Evolutionary conservation across 2,329 filamentous ascomycete genomes (phyloP), one percentile per base, ranked within the genome.

Genomic region (Colletotrichum incanum): DNA sequence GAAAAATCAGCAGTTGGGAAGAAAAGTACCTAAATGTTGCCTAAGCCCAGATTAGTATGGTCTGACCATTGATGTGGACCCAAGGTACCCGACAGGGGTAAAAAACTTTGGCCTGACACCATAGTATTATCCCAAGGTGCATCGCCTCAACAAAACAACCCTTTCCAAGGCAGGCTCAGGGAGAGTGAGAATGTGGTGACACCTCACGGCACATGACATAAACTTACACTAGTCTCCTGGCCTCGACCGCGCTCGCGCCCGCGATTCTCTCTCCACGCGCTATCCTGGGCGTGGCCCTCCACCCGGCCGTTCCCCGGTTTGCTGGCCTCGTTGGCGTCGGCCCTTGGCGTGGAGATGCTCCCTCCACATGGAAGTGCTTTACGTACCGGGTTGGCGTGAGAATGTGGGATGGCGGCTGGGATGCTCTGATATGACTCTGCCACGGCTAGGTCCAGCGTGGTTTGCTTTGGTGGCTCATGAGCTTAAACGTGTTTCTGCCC

Each of bases 151-250:
- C 70, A 70, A 70, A 65, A 70, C 23, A 37, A 12, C 56, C 39
- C 26, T 62, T 43, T 31, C 39, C 37, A n/a, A 8, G 47, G 37
- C 70, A 37, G 60, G 60, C 39, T 23, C 58, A 64, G 65, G 69
- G 69, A 69, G 65, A 55, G 68, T 58, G 58, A 58, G 65, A 68
- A 43, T 26, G 49, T 63, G 54, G 65, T 65, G 65, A 72, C 70
- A 72, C 59, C 56, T 64, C 58, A 65, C 60, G 60, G 59, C 65
- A 72, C 60, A 72, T 70, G 65, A 60, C 70, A 69, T 69, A 23
- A 37, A 61, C 54, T 70, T 26, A 64, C 37, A 55, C 54, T 70
- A 72, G 66, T 23, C 34, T 43, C n/a, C 66, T 56, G 45, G 70
- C 45, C 59, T 69, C 65, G 58, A 69, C 47, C 47, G 14, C 50